Conservation (phyloP, 495 filamentous ascomycete genomes). For the Neurospora sp. region DNA sequence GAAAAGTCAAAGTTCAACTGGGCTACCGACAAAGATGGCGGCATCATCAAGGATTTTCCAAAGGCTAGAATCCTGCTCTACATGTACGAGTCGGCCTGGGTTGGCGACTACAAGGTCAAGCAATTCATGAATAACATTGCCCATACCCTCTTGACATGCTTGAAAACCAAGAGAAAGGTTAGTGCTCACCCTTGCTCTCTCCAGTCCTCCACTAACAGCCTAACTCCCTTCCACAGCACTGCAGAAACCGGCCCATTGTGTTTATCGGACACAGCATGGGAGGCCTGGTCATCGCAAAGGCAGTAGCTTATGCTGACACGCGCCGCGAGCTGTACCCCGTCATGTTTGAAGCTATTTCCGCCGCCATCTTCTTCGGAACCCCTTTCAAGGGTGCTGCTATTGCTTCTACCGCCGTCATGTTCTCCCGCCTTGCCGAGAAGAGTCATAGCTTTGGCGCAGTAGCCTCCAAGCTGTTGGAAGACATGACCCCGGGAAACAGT, state of each 20-base stretch:
- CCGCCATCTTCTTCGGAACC: conserved; percentile 27
- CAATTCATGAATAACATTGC: conserved; percentile 4
- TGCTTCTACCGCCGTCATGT: conserved; percentile 21
- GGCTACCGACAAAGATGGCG: neutral
- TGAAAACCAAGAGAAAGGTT: neutral
- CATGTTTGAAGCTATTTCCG: conserved; percentile 28
- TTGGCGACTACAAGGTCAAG: neutral
- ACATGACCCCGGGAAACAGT: conserved; percentile 12
- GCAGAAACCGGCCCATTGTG: neutral
- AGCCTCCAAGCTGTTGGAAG: conserved; percentile 21
- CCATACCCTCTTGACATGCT: conserved; percentile 3
- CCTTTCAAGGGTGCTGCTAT: conserved; percentile 23
- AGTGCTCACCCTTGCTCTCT: conserved; percentile 4
- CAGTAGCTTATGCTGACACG: conserved; percentile 12
- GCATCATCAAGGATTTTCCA: neutral
- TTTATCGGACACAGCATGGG: conserved; percentile 50
- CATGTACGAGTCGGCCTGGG: neutral
- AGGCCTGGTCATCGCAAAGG: conserved; percentile 47
- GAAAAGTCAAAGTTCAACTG: neutral
- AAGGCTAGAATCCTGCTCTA: neutral
- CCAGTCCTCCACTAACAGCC: conserved; percentile 8
- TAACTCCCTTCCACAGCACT: conserved; percentile 8
- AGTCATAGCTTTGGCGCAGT: conserved; percentile 7
- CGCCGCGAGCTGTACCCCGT: conserved; percentile 17
- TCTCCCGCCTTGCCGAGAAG: conserved; percentile 20